Percentiles rank a stretch among this genome's conserved stretches.
Evolutionary conservation across 2,329 filamentous ascomycete genomes (phyloP).

Genomic region (Epichloe aotearoae): DNA sequence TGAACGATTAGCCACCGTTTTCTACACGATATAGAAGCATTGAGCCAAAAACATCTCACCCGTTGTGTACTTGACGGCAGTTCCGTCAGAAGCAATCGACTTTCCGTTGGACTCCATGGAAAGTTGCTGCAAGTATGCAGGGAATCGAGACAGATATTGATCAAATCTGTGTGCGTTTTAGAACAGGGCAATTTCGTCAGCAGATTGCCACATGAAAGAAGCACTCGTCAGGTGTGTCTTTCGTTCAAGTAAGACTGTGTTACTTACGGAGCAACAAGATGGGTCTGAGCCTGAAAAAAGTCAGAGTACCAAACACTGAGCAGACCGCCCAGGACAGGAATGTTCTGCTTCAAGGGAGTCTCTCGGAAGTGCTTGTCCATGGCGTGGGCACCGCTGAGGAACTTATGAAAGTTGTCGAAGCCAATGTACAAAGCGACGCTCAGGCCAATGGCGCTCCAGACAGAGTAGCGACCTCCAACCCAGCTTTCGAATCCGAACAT

Average conservation of each 20-base stretch:
- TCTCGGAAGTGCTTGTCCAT: slow-evolving; percentile 98
- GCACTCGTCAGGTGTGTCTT: background rate
- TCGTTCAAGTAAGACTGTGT: too few species aligned
- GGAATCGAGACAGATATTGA: slow-evolving; percentile 98
- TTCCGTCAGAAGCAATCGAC: slow-evolving; percentile 78
- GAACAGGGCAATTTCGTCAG: background rate
- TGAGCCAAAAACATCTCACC: slow-evolving; percentile 26
- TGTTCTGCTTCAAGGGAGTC: slow-evolving; percentile 86
- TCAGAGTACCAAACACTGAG: slow-evolving; percentile 98
- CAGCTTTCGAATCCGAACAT: slow-evolving; percentile 99
- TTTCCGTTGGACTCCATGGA: slow-evolving; percentile 99
- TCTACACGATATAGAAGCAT: background rate
- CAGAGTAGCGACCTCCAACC: slow-evolving; percentile 96
- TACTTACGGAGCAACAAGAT: slow-evolving; percentile 83
- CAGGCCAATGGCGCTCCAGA: slow-evolving; percentile 96
- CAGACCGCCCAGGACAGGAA: slow-evolving; percentile 81
- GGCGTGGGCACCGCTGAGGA: slow-evolving; percentile 84
- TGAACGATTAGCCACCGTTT: slow-evolving; percentile 8
- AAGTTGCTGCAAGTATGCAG: slow-evolving; percentile 95
- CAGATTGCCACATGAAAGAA: background rate
- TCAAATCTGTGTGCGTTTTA: slow-evolving; percentile 53
- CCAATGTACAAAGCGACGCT: slow-evolving; percentile 92
- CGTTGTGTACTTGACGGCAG: slow-evolving; percentile 93
- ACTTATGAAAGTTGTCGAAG: slow-evolving; percentile 94
- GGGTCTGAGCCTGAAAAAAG: slow-evolving; percentile 98